Percentiles rank a stretch among this genome's conserved stretches.
These are phyloP conservation scores for Andrographis paniculata DNA, from an alignment of 305 asterid species.

Conservation along the genomic window DNA sequence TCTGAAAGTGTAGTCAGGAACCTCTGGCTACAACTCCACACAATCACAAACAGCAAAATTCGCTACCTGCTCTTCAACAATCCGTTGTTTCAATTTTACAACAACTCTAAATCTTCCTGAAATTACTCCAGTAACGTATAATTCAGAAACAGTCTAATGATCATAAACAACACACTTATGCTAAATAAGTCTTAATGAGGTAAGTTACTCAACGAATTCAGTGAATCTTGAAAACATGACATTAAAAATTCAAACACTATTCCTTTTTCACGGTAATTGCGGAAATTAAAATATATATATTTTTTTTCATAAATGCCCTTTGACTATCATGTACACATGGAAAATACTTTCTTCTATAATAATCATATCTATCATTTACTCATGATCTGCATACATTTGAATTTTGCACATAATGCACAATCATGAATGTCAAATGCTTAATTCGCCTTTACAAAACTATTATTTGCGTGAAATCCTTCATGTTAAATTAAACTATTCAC, in stretches of 20 bases:
- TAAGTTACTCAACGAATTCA: too few species aligned
- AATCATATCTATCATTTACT: slow-evolving; percentile 2
- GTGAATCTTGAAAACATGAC: too few species aligned
- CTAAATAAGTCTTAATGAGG: too few species aligned
- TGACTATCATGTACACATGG: slow-evolving; percentile 9
- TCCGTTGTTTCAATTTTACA: slow-evolving; percentile 85
- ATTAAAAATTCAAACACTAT: too few species aligned
- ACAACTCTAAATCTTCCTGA: slow-evolving; percentile 95
- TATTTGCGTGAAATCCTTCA: too few species aligned
- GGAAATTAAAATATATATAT: too few species aligned
- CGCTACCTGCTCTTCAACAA: slow-evolving; percentile 82
- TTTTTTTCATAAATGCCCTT: slow-evolving; percentile 5
- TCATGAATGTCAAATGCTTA: slow-evolving; percentile 9
- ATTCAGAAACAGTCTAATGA: slow-evolving; percentile 2
- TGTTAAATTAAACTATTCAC: too few species aligned
- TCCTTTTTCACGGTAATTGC: too few species aligned
- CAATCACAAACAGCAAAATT: slow-evolving; percentile 99
- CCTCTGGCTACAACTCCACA: slow-evolving; percentile 98
- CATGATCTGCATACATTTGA: slow-evolving; percentile 6
- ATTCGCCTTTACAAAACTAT: not conserved
- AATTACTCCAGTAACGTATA: slow-evolving; percentile 33
- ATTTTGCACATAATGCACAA: slow-evolving; percentile 2
- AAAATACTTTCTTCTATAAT: slow-evolving; percentile 12
- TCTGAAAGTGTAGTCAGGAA: slow-evolving; percentile 16
- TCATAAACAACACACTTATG: slow-evolving; percentile 1